A percentile compares a stretch with the other conserved stretches of the same genome.
phyloP scores from a whole-genome alignment of 805 yeast genomes.

The Saccharomyces mikatae region DNA sequence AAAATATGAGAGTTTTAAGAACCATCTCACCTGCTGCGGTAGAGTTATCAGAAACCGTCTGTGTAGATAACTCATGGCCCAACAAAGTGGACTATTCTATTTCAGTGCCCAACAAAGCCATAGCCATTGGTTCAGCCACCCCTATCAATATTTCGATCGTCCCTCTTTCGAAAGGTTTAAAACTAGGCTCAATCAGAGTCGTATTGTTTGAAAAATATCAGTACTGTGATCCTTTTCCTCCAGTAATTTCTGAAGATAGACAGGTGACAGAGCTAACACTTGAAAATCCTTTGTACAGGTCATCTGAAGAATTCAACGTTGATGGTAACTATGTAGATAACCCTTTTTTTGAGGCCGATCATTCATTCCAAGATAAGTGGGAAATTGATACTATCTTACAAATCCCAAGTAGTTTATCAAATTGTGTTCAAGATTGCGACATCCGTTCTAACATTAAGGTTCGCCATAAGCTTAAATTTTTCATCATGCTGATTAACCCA shows the following conservation, averaged over 20 bases:
- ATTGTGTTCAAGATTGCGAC: conserved; percentile 82
- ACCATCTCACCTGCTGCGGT: conserved; percentile 82
- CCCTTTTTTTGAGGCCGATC: conserved; percentile 20
- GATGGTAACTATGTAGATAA: conserved; percentile 7
- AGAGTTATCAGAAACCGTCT: conserved; percentile 83
- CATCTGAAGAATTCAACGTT: conserved; percentile 26
- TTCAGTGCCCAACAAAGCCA: conserved; percentile 78
- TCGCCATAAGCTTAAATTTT: conserved; percentile 80
- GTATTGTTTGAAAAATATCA: conserved; percentile 61
- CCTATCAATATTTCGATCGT: conserved; percentile 64
- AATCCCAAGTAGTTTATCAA: conserved; percentile 65
- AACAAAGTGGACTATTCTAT: conserved; percentile 83
- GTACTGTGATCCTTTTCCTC: conserved; percentile 50
- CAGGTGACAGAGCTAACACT: conserved; percentile 46
- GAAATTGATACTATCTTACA: conserved; percentile 51
- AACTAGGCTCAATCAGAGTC: conserved; percentile 64
- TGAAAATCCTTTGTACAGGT: conserved; percentile 33
- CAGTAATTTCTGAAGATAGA: conserved; percentile 55
- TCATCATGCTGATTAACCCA: conserved; percentile 69
- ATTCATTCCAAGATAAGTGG: conserved; percentile 55
- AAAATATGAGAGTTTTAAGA: conserved; percentile 72
- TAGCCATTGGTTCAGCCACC: conserved; percentile 77
- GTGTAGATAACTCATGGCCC: conserved; percentile 95
- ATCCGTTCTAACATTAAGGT: conserved; percentile 64
- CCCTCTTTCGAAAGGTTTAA: conserved; percentile 75